These are phyloP conservation scores for Leccinellum rugosiceps DNA, from an alignment of 768 basidiomycete species.

Conservation along the genomic window DNA sequence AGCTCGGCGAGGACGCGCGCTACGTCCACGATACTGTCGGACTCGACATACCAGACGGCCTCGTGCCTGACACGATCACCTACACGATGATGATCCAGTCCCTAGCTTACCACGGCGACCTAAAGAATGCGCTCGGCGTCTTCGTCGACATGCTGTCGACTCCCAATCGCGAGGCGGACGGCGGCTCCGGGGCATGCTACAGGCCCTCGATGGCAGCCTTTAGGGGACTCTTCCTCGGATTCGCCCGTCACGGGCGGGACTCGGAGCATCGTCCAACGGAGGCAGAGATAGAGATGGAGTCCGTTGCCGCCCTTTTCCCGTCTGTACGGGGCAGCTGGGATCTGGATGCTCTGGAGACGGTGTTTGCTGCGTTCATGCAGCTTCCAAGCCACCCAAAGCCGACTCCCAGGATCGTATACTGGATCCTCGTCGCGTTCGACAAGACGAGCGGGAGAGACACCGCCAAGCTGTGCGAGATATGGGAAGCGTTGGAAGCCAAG, in stretches of 20 bases:
- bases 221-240: constrained; percentile 74
- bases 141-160: constrained; percentile 67
- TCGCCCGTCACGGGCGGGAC: constrained; percentile 52
- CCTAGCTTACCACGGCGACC: constrained; percentile 68
- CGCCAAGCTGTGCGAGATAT: constrained; percentile 50
- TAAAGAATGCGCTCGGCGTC: constrained; percentile 50
- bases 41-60: constrained; percentile 39
- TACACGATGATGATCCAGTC: constrained; percentile 68
- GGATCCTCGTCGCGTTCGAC: constrained; percentile 65
- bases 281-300: not conserved
- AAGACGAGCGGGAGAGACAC: constrained; percentile 54
- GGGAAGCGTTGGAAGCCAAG: constrained; percentile 51
- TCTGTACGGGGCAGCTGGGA: constrained; percentile 44
- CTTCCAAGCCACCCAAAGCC: constrained; percentile 45
- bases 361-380: constrained; percentile 64
- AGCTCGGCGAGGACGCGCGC: constrained; percentile 34
- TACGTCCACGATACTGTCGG: constrained; percentile 42
- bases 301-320: constrained; percentile 4
- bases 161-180: constrained; percentile 36
- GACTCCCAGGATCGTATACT: constrained; percentile 51
- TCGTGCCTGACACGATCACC: constrained; percentile 62
- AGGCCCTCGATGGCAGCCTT: constrained; percentile 53
- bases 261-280: constrained; percentile 6
- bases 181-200: constrained; percentile 30
- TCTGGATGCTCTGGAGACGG: constrained; percentile 46